phyloP scores from a whole-genome alignment of 768 basidiomycete genomes.

The Boletus tomentosulus region DNA sequence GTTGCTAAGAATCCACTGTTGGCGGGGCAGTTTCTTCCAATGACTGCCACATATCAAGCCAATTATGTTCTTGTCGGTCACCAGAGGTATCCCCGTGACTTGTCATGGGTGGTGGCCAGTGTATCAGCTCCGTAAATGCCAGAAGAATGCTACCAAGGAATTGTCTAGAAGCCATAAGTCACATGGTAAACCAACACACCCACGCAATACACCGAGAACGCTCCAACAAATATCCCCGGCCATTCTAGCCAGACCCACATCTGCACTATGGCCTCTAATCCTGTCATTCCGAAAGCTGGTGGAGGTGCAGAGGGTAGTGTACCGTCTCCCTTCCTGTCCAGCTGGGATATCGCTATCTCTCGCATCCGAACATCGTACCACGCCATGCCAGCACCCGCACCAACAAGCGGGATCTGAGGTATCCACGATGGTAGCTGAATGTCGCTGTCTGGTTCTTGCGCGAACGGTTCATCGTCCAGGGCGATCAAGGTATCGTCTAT shows the following conservation, averaged over 20 bases:
- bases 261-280: conserved; percentile 35
- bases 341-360: conserved; percentile 35
- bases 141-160: no score
- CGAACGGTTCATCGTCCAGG: conserved; percentile 33
- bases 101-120: no score
- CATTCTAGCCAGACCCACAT: conserved; percentile 47
- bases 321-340: not conserved
- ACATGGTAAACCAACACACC: not conserved
- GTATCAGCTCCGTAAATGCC: no score
- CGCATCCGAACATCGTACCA: conserved; percentile 68
- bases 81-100: no score
- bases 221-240: not conserved
- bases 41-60: no score
- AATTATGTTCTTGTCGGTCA: no score
- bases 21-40: no score
- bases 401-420: conserved; percentile 54
- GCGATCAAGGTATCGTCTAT: conserved; percentile 11
- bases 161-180: not conserved
- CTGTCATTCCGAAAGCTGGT: conserved; percentile 29
- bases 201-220: conserved; percentile 1
- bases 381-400: conserved; percentile 57
- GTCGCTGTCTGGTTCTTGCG: conserved; percentile 34
- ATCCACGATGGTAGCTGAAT: conserved; percentile 26
- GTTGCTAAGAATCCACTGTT: no score
- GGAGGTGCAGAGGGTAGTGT: not conserved